Evolutionary conservation across 164 flowering plant species (phyloP), one percentile per base, ranked within the genome.

Genomic region (Liquidambar formosana): DNA sequence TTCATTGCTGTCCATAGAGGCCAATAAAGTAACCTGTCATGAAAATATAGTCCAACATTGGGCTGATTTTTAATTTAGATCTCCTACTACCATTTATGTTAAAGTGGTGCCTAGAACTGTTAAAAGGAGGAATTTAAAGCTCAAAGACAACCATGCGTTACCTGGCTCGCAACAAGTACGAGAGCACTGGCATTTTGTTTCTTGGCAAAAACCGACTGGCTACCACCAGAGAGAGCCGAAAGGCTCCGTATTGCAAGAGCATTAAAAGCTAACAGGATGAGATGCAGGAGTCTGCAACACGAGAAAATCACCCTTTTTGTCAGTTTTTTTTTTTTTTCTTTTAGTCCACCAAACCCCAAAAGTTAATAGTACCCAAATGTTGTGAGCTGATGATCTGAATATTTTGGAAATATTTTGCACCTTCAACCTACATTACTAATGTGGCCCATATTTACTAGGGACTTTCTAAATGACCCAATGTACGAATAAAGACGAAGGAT

Each of bases 131-230:
- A 10, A 49, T 49, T 49, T 49, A 9, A 63, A 41, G 15, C 25
- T 64, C 25, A n/a, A 56, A 25, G 26, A 23, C 33, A 16, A 19
- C 2, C 11, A n/a, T 8, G n/a, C 19, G 18, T 71, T 65, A 91
- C 98, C 97, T 94, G 97, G 79, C 98, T 92, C 38, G 96, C 89
- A 73, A 94, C 96, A 54, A 94, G 81, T 28, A 89, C 48, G 65
- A 88, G 78, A 57, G 99, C 97, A 63, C 71, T 78, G 57, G 75
- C 83, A 77, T 94, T 94, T 77, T 84, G 84, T 80, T 83, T 80
- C 79, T 83, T 80, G 9, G 88, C 66, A 75, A 89, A 88, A 69
- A 82, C 72, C 14, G 92, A 89, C 56, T 72, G 70, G 41, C 65
- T 70, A 65, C 86, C 88, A 61, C 94, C 93, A 63, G 86, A 72